Evolutionary conservation across 2,329 filamentous ascomycete genomes (phyloP), one percentile per base, ranked within the genome.

Genomic region (Exophiala phaeomuriformis): DNA sequence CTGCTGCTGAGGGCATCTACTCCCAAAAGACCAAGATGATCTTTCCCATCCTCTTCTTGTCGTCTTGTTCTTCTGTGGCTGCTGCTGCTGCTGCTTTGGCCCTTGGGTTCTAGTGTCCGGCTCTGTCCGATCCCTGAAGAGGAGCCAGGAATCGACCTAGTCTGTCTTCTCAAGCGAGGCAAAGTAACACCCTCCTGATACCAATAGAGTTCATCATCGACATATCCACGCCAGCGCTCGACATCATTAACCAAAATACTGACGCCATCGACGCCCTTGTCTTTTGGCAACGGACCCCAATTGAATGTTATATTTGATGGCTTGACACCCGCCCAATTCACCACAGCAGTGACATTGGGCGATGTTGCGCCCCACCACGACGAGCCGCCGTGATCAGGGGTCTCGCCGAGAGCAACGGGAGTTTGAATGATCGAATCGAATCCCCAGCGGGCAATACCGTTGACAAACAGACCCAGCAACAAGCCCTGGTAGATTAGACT

Each of bases 391-490:
- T 68, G 9, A 74, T 69, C 5, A 48, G 70, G 70, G 45, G 64
- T 67, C 52, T 78, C 75, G 6, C 79, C 76, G 28, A 98, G 72
- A 0, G 83, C 82, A 0, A 71, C 77, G 0, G 87, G 81, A 0
- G 93, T 97, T 70, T 98, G 85, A 10, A 98, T 78, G 44, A 98
- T 82, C 1, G 86, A 79, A 57, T 89, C 90, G 68, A 95, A 98
- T 0, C 90, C 90, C 93, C 93, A 97, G 41, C 91, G 80, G 3
- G 90, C 91, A 55, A 94, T 83, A 49, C 93, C 91, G 67, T 96
- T 96, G 71, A 96, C 84, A 69, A 96, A 97, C 0, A 97, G 78
- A 0, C 93, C 93, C 5, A 97, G 74, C 0, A 98, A 76, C 1
- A 98, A 75, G 7, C 93, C 93, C 68, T 97, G 91, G 65, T 93